Base-by-base conservation (phyloP, 2,329 filamentous ascomycete genomes). In the Phaeosphaeriaceae sp. region DNA sequence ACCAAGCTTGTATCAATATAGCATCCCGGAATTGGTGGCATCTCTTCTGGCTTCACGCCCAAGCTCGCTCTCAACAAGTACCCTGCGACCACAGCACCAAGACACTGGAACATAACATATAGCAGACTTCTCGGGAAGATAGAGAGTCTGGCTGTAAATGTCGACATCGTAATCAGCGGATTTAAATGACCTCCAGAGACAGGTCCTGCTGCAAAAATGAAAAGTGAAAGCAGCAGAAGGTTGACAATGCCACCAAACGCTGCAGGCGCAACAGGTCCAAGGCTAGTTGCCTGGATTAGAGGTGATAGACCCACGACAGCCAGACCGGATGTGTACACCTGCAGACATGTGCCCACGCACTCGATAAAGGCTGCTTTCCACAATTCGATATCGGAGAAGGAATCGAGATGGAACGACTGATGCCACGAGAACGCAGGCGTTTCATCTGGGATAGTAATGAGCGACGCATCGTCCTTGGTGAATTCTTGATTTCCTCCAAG, bases 151-250 rank as follows among this genome's bases (percentile, higher is more conserved):
- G 81, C 78, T 22, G 84, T 80, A 57, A 86, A 81, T 1, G 83
- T 84, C 2, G 81, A 78, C 48, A 86, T 79, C 0, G 83, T 85
- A 58, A 86, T 84, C 31, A 81, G 72, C 1, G 84, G 84, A 61
- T 84, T 86, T 54, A 86, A 70, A 63, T 86, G 84, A 1, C 81
- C 84, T 41, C 84, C 67, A 2, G 80, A 82, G 0, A 81, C 79
- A 0, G 83, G 80, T 4, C 78, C 80, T 15, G 81, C 80, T 9
- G 79, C 79, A 61, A 81, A 84, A 48, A 86, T 83, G 64, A 85
- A 81, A 1, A 83, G 65, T 0, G 82, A 70, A 17, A 84, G 70
- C 48, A 82, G 62, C 21, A 80, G 60, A 11, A 74, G 78, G 21
- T 53, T 83, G 55, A 74, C 74, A 40, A 83, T 69, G 15, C 77